Evolutionary conservation across 345 rosid genomes (phyloP).

Genomic region (Pistacia integerrima): DNA sequence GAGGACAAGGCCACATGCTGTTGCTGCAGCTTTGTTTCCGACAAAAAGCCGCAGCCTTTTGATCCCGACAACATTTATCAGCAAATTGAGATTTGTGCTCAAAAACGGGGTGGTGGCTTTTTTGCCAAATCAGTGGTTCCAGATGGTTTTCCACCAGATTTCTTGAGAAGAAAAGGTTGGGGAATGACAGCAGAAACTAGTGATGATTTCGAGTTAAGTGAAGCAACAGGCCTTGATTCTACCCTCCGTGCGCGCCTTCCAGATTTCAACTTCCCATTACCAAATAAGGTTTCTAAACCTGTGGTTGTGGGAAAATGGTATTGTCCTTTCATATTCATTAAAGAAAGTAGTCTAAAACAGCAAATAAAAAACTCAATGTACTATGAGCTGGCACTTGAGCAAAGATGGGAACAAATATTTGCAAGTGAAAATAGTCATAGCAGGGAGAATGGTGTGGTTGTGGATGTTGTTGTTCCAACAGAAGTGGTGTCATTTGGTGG

Average conservation of each 20-base stretch:
- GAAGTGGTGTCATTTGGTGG: conserved; percentile 41
- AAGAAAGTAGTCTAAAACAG: conserved; percentile 36
- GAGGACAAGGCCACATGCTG: conserved; percentile 40
- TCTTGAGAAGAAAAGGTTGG: conserved; percentile 56
- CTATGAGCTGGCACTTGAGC: conserved; percentile 56
- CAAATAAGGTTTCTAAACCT: conserved; percentile 10
- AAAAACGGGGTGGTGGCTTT: conserved; percentile 6
- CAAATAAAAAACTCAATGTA: conserved; percentile 47
- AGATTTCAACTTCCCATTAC: conserved; percentile 28
- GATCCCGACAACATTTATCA: conserved; percentile 45
- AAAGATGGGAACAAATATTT: conserved; percentile 61
- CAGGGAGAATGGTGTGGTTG: conserved; percentile 21
- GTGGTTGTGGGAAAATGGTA: conserved; percentile 62
- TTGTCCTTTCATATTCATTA: conserved; percentile 64
- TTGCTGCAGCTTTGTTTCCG: conserved; percentile 27
- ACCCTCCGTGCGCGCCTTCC: conserved; percentile 47
- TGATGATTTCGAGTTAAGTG: conserved; percentile 32
- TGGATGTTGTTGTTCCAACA: conserved; percentile 33
- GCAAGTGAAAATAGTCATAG: conserved; percentile 25
- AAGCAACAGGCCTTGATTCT: conserved; percentile 54
- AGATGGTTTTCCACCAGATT: conserved; percentile 52
- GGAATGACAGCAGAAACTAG: conserved; percentile 26
- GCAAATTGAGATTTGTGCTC: conserved; percentile 40
- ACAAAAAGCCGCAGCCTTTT: conserved; percentile 35
- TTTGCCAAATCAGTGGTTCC: conserved; percentile 48